Conservation (phyloP, 2,329 filamentous ascomycete species). For the Cytospora piceicola region DNA sequence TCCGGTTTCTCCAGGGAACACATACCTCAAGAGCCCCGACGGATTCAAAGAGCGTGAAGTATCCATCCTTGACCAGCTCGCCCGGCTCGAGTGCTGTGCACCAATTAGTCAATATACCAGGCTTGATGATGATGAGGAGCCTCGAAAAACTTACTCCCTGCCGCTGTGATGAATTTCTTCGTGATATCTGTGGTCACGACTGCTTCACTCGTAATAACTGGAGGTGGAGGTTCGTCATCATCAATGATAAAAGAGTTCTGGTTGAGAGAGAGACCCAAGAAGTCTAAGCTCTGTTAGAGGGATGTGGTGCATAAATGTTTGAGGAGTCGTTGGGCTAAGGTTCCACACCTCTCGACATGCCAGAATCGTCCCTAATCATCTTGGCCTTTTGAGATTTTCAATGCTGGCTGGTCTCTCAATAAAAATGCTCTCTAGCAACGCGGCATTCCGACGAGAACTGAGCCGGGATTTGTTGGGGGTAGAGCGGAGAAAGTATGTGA, state of each 20-base stretch:
- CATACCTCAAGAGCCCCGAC: slow-evolving; percentile 80
- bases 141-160: slow-evolving; percentile 49
- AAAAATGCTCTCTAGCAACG: slow-evolving; percentile 11
- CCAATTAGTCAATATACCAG: slow-evolving; percentile 29
- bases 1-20: not conserved
- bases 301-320: slow-evolving; percentile 10
- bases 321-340: slow-evolving; percentile 13
- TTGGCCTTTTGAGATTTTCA: slow-evolving; percentile 8
- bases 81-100: slow-evolving; percentile 72
- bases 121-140: slow-evolving; percentile 10
- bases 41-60: slow-evolving; percentile 91
- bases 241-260: slow-evolving; percentile 35
- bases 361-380: slow-evolving; percentile 23
- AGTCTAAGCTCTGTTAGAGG: slow-evolving; percentile 39
- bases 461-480: slow-evolving; percentile 2
- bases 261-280: slow-evolving; percentile 47
- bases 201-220: slow-evolving; percentile 50
- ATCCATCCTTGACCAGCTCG: slow-evolving; percentile 89
- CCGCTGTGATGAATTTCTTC: slow-evolving; percentile 56
- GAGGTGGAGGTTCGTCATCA: slow-evolving; percentile 41
- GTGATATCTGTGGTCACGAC: slow-evolving; percentile 64
- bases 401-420: not conserved
- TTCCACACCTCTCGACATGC: slow-evolving; percentile 24
- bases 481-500: not conserved
- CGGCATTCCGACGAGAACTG: slow-evolving; percentile 3